A percentile compares a stretch with the other conserved stretches of the same genome.
Evolutionary conservation across 2,329 filamentous ascomycete genomes (phyloP).

Genomic region (Nothomitra cinnamomea): DNA sequence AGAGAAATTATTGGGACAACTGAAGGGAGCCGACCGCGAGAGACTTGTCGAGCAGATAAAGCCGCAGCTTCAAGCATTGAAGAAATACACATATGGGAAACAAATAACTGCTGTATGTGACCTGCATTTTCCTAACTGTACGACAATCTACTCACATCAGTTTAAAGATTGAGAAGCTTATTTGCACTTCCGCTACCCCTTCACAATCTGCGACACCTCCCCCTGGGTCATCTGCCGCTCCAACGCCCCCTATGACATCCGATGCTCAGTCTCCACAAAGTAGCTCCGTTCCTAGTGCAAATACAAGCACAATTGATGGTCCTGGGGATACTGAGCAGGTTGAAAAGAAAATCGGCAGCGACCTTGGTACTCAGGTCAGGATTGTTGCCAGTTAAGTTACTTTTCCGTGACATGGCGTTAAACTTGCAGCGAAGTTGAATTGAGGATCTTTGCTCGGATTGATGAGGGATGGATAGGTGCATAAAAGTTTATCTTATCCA

Average conservation of each 20-base stretch:
- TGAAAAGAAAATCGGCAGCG: background rate
- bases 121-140: conserved; percentile 9
- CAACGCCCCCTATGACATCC: conserved; percentile 36
- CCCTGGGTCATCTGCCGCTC: conserved; percentile 14
- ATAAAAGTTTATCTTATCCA: background rate
- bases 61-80: conserved; percentile 42
- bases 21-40: conserved; percentile 42
- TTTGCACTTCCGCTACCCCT: conserved; percentile 5
- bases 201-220: conserved; percentile 10
- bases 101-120: conserved; percentile 39
- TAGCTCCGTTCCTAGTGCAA: conserved; percentile 46
- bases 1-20: conserved; percentile 58
- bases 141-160: conserved; percentile 5
- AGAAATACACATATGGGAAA: conserved; percentile 46
- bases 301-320: conserved; percentile 35
- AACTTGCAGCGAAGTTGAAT: background rate
- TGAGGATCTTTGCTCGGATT: background rate
- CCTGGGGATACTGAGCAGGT: conserved; percentile 16
- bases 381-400: background rate
- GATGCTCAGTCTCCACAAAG: conserved; percentile 54
- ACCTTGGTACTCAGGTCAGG: background rate
- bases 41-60: conserved; percentile 46
- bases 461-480: background rate
- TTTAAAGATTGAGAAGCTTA: conserved; percentile 6
- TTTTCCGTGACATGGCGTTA: background rate